These are phyloP conservation scores for Thalassiosira ordinaria DNA, from an alignment of 352 stramenopile species.

Conservation along the genomic window DNA sequence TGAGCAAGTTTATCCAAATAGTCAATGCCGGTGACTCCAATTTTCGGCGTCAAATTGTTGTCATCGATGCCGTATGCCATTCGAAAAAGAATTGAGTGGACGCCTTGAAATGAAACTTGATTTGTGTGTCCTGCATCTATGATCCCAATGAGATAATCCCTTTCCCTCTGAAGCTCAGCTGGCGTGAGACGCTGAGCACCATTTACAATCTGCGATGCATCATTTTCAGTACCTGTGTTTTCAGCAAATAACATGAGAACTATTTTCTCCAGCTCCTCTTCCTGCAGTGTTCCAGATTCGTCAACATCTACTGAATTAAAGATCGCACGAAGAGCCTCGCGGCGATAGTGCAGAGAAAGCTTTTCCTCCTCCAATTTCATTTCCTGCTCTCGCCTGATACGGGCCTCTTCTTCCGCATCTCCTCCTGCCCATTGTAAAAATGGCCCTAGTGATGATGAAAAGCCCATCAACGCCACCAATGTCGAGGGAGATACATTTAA, in stretches of 20 bases:
- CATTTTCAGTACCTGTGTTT: slow-evolving; percentile 1
- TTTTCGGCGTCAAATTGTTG: slow-evolving; percentile 41
- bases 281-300: slow-evolving; percentile 37
- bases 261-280: slow-evolving; percentile 42
- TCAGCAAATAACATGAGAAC: slow-evolving; percentile 47
- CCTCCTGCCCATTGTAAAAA: slow-evolving; percentile 25
- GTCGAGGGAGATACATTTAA: slow-evolving; percentile 49
- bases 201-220: slow-evolving; percentile 2
- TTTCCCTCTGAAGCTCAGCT: slow-evolving; percentile 50
- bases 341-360: slow-evolving; percentile 16
- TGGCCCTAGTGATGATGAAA: slow-evolving; percentile 38
- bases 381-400: slow-evolving; percentile 27
- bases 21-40: background rate
- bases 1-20: slow-evolving; percentile 21
- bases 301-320: slow-evolving; percentile 54
- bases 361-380: slow-evolving; percentile 26
- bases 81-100: slow-evolving; percentile 46
- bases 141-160: slow-evolving; percentile 46
- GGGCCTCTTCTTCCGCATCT: slow-evolving; percentile 31
- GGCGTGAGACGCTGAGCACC: slow-evolving; percentile 29
- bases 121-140: slow-evolving; percentile 44
- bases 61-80: slow-evolving; percentile 50
- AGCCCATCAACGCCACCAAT: slow-evolving; percentile 34
- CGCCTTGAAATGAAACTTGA: slow-evolving; percentile 49
- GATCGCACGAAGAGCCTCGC: slow-evolving; percentile 39